Base-by-base conservation (phyloP, 169 alveolate genomes). In the Condylostoma magnum region DNA sequence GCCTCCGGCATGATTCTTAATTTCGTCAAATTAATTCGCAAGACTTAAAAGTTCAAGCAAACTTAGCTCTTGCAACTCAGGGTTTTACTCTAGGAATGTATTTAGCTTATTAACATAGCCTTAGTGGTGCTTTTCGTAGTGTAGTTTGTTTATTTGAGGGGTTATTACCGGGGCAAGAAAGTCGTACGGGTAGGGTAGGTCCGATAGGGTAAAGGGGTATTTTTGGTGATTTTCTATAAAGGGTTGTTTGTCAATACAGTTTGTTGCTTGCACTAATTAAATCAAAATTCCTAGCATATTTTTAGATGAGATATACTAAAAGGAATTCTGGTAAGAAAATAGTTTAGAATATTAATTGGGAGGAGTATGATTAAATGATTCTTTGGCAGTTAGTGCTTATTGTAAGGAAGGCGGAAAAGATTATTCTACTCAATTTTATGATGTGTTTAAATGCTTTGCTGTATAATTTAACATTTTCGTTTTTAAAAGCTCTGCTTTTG, bases 101-200 rank as follows among this genome's bases (percentile, higher is more conserved):
- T 84, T 84, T 48, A 57, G 70, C 18, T 84, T 82, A 10, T 52
- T 76, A 3, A 79, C 83, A 44, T 82, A 82, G 15, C 76, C 60
- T 58, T 79, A 57, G 68, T 86, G 93, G 30, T 86, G 90, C 34
- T 75, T 76, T 30, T 69, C 76, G 73, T 86, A 84, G 63, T 86
- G 93, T 38, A 47, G 46, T 8, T 76, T 70, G 8, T 82, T 34
- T 31, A 76, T 31, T 37, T 69, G 51, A 37, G 68, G 67, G 0
- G 86, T 70, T 27, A 86, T 54, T 12, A 76, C 84, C 43, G 93
- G 93, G 57, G 77, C 90, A 18, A 86, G 74, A 33, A 55, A 60
- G 41, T 67, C 71, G 20, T 74, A 69, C 46, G 79, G 80, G 69
- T 78, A 86, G 22, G 88, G 90, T 2, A 86, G 80, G 33, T 80